Base-by-base conservation (phyloP, 2,329 filamentous ascomycete genomes). In the Aspergillus ochraceoroseus region DNA sequence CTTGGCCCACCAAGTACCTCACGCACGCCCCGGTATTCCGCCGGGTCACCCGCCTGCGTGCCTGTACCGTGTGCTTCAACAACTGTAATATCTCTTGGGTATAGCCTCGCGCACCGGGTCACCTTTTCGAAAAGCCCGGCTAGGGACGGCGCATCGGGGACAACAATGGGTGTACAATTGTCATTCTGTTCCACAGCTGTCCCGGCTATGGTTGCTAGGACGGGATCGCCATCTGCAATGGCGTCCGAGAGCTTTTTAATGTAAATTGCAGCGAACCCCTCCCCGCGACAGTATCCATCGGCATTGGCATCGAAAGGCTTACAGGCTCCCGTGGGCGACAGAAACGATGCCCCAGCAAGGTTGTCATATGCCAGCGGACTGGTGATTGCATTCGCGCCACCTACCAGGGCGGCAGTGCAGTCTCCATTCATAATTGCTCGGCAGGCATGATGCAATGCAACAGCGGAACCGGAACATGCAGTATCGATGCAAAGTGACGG, bases 271-370 rank as follows among this genome's bases (percentile, higher is more conserved):
- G 61, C 71, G 11, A 66, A 61, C 3, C 65, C 73, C 38, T 77
- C 74, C 0, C 63, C 71, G 11, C 74, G 69, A 42, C 70, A 74
- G 46, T 76, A 77, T 0, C 74, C 73, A 54, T 75, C 70, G 0
- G 72, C 73, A 5, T 58, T 49, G 3, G 58, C 57, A 33, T 73
- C 70, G 25, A 72, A 74, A 0, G 70, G 58, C 33, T 70, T 71
- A 38, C 72, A 76, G 6, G 62, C 57, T 0, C 73, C 72, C 1
- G 64, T 70, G 0, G 61, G 59, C 11, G 62, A 69, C 1, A 73
- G 51, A 38, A 74, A 72, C 2, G 56, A 55, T 1, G 61, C 70
- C 0, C 52, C 56, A 2, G 54, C 58, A 6, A 70, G 42, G 38
- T 41, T 44, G 22, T 49, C 48, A 30, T 37, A 51, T 4, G 29